A percentile compares a stretch with the other conserved stretches of the same genome.
These are phyloP conservation scores for Neonectria faginata DNA, from an alignment of 2,329 filamentous ascomycete genomes.

Conservation along the genomic window DNA sequence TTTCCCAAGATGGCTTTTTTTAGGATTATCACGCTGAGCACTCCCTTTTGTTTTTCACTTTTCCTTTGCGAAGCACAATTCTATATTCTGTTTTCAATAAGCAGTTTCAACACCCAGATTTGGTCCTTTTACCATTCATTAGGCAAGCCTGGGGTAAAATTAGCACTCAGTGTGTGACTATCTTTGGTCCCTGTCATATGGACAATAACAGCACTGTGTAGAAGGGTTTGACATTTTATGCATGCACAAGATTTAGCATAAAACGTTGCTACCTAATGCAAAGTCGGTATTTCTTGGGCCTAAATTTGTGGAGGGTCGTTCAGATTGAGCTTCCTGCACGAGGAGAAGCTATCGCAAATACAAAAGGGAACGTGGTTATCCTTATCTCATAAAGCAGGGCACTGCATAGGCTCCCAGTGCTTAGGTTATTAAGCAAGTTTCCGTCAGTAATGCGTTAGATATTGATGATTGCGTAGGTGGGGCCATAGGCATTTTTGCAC, in stretches of 20 bases:
- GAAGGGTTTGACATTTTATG: background rate
- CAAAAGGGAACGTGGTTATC: conserved; percentile 4
- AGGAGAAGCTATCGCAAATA: conserved; percentile 5
- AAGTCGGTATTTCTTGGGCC: conserved; percentile 7
- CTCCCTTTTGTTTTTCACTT: conserved; percentile 8
- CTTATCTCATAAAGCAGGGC: conserved; percentile 5
- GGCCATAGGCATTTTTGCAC: conserved; percentile 1
- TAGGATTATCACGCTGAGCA: conserved; percentile 5
- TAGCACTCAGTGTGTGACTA: conserved; percentile 6
- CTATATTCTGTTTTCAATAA: conserved; percentile 7
- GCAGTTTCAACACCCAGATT: conserved; percentile 5
- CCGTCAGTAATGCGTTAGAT: conserved; percentile 4
- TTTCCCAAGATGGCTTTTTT: conserved; percentile 1
- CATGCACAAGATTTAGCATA: conserved; percentile 6
- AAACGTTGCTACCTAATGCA: conserved; percentile 4
- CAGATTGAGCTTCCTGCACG: conserved; percentile 6
- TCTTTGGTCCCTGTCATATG: conserved; percentile 6
- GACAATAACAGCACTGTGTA: conserved; percentile 4
- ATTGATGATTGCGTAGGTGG: background rate
- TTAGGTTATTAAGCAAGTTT: conserved; percentile 3
- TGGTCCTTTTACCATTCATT: conserved; percentile 7
- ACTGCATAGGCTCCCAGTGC: conserved; percentile 5
- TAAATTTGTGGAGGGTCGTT: conserved; percentile 4
- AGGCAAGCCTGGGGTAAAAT: conserved; percentile 3
- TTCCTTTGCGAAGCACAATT: conserved; percentile 5